Percentiles rank a stretch among this genome's conserved stretches.
Conservation (phyloP, 495 filamentous ascomycete genomes). For the Chaetomidium leptoderma region DNA sequence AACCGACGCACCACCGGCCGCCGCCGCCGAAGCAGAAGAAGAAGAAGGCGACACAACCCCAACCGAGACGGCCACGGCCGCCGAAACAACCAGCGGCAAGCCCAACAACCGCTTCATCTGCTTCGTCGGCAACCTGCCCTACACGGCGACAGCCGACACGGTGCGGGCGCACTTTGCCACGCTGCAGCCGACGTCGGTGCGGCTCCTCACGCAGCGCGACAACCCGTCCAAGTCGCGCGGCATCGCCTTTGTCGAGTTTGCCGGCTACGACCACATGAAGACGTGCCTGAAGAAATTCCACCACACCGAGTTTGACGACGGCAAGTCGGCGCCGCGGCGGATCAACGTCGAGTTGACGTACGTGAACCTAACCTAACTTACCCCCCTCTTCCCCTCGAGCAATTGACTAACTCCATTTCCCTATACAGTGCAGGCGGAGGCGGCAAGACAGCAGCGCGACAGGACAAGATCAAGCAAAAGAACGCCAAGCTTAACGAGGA, state of each 20-base stretch:
- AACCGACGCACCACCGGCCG: constrained; percentile 1
- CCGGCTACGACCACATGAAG: constrained; percentile 85
- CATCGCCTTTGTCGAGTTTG: constrained; percentile 91
- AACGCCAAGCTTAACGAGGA: constrained; percentile 85
- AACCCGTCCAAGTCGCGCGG: constrained; percentile 70
- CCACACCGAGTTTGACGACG: constrained; percentile 76
- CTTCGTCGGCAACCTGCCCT: constrained; percentile 92
- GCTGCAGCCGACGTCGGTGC: constrained; percentile 66
- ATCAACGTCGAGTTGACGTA: constrained; percentile 94
- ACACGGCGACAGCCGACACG: constrained; percentile 62
- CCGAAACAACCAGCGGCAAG: constrained; percentile 33
- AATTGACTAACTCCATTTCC: neutral
- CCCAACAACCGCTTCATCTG: constrained; percentile 66
- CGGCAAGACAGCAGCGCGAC: constrained; percentile 66
- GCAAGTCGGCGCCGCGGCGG: constrained; percentile 52
- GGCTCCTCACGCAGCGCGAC: constrained; percentile 68
- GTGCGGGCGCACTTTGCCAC: constrained; percentile 72
- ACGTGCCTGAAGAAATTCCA: constrained; percentile 86
- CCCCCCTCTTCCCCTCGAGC: neutral
- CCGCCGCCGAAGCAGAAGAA: constrained; percentile 19
- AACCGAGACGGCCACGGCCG: constrained; percentile 19
- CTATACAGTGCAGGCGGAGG: constrained; percentile 67
- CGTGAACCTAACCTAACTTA: constrained; percentile 27
- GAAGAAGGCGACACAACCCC: neutral
- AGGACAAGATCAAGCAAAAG: constrained; percentile 69